Conservation (phyloP, 1,139 yeast species). For the Sugiyamaella grinbergsii region DNA sequence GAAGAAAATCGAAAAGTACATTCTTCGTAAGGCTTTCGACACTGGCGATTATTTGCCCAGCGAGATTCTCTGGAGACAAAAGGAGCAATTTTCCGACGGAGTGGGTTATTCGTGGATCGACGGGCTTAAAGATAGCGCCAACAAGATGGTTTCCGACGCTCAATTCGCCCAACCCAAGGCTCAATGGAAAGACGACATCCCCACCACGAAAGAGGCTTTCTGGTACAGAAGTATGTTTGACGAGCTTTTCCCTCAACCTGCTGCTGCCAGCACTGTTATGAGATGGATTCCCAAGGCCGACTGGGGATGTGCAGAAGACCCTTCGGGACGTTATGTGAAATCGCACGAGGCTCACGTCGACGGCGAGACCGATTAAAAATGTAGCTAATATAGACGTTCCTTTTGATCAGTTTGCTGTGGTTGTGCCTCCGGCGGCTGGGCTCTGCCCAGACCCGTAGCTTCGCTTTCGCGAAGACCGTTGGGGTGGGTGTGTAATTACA, state of each 20-base stretch:
- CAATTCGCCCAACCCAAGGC: constrained; percentile 86
- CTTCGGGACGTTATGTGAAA: constrained; percentile 95
- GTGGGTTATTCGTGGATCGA: constrained; percentile 99
- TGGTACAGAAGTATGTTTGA: constrained; percentile 98
- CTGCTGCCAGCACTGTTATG: constrained; percentile 96
- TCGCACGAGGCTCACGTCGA: constrained; percentile 55
- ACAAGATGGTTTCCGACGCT: constrained; percentile 81
- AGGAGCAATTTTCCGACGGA: constrained; percentile 99
- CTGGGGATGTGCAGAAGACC: constrained; percentile 99
- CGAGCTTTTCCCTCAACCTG: constrained; percentile 81
- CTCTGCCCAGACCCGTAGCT: no score
- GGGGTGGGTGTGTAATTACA: background rate
- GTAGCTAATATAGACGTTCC: no score
- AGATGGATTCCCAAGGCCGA: constrained; percentile 99
- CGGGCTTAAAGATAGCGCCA: constrained; percentile 94
- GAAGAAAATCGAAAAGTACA: constrained; percentile 90
- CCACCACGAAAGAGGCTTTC: constrained; percentile 98
- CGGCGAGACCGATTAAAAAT: constrained; percentile 7
- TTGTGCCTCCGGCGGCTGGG: no score
- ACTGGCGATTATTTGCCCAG: constrained; percentile 89
- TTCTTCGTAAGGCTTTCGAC: constrained; percentile 95
- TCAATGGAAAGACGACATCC: constrained; percentile 93
- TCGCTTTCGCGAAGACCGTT: no score
- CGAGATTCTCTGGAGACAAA: constrained; percentile 98
- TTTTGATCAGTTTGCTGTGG: no score